phyloP scores from a whole-genome alignment of 805 yeast genomes.

The Pichia rugopelliculosa region DNA sequence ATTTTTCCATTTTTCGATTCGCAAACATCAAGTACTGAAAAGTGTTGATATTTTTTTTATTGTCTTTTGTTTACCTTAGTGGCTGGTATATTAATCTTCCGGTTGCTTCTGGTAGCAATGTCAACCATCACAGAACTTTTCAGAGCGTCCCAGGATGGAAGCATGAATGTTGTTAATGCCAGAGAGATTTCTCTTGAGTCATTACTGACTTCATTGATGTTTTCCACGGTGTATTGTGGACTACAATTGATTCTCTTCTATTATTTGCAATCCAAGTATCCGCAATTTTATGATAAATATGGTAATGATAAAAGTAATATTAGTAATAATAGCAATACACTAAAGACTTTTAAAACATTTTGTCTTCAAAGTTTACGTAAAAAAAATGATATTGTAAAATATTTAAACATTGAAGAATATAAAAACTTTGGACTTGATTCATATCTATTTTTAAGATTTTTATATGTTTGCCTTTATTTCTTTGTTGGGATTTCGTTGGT shows the following conservation, averaged over 20 bases:
- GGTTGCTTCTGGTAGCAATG: no score
- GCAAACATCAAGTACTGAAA: no score
- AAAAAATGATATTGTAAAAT: conserved; percentile 3
- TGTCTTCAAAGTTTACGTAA: conserved; percentile 13
- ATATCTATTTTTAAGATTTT: conserved; percentile 60
- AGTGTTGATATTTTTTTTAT: not conserved
- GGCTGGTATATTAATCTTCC: not conserved
- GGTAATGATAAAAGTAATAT: conserved; percentile 18
- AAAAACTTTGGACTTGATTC: conserved; percentile 61
- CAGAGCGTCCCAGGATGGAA: conserved; percentile 3
- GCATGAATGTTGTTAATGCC: conserved; percentile 2
- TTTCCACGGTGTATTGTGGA: conserved; percentile 46
- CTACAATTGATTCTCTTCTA: conserved; percentile 42
- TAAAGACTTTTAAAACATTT: not conserved
- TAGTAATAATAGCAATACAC: not conserved
- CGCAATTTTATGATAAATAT: conserved; percentile 49
- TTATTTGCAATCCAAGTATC: conserved; percentile 29
- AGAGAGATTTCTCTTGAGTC: conserved; percentile 49
- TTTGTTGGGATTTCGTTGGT: conserved; percentile 46
- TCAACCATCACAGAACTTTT: not conserved
- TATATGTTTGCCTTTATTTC: conserved; percentile 42
- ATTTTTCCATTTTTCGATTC: no score
- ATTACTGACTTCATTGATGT: conserved; percentile 46
- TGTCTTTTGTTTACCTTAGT: not conserved
- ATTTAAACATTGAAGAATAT: conserved; percentile 35